Percentiles rank a stretch among this genome's conserved stretches.
Conservation (phyloP, 805 yeast genomes). For the Teunomyces atbi region DNA sequence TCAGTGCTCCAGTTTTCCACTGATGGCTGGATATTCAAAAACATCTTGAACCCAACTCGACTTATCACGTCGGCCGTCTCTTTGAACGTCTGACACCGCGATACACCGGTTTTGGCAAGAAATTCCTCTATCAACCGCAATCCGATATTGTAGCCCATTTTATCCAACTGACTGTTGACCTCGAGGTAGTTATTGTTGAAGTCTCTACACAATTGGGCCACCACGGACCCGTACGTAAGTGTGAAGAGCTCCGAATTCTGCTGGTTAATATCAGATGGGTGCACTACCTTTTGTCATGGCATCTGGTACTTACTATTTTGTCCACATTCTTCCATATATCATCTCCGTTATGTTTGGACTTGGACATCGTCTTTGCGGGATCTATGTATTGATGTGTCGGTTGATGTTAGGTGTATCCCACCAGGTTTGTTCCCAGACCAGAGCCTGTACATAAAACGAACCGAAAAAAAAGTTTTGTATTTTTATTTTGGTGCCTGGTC, state of each 20-base stretch:
- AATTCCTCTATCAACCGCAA: constrained; percentile 89
- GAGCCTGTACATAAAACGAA: not conserved
- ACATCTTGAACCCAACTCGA: constrained; percentile 87
- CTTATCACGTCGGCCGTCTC: constrained; percentile 87
- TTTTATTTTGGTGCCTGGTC: too few species aligned
- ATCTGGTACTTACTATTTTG: constrained; percentile 59
- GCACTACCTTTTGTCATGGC: not conserved
- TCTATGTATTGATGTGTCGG: not conserved
- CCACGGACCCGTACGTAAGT: constrained; percentile 92
- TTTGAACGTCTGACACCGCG: constrained; percentile 73
- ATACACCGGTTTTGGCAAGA: constrained; percentile 80
- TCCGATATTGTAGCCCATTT: constrained; percentile 96
- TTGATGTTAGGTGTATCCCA: too few species aligned
- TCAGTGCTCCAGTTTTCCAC: constrained; percentile 76
- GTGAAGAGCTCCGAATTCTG: constrained; percentile 90
- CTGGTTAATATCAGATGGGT: constrained; percentile 7
- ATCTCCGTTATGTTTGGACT: constrained; percentile 55
- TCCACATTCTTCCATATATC: constrained; percentile 92
- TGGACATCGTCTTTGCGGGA: constrained; percentile 20
- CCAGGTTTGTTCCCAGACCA: not conserved
- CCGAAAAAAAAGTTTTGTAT: not conserved
- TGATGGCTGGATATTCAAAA: constrained; percentile 76
- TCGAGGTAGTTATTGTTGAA: constrained; percentile 68
- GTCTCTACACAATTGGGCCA: constrained; percentile 86
- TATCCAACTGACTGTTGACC: constrained; percentile 80